Percentiles rank a stretch among this genome's conserved stretches.
Evolutionary conservation across 768 basidiomycete species (phyloP).

Genomic region (Kwoniella botswanensis): DNA sequence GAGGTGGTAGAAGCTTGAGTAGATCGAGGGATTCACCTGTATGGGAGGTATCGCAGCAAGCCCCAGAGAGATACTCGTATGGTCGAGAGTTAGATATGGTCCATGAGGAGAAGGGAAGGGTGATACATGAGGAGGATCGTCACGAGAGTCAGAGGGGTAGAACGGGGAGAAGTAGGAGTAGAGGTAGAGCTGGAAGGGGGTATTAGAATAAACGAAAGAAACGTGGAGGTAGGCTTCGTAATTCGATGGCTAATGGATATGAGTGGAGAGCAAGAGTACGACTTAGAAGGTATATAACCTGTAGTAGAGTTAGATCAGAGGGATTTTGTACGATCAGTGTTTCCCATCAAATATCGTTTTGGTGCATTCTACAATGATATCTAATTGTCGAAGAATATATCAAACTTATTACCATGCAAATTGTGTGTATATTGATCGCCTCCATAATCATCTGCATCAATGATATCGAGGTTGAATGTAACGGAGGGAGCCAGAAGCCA

Average conservation of each 20-base stretch:
- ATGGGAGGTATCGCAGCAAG: constrained; percentile 1
- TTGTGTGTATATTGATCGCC: too few relatives aligned
- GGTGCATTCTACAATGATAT: too few relatives aligned
- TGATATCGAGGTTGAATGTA: too few relatives aligned
- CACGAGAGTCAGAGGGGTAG: constrained; percentile 35
- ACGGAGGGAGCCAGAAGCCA: too few relatives aligned
- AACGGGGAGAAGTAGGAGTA: constrained; percentile 25
- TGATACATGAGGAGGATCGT: constrained; percentile 24
- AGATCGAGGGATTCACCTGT: constrained; percentile 24
- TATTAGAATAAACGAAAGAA: background rate
- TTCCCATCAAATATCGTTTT: too few relatives aligned
- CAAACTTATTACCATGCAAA: too few relatives aligned
- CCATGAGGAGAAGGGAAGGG: constrained; percentile 25
- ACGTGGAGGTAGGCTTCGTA: background rate
- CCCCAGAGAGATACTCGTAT: constrained; percentile 26
- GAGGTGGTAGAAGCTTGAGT: constrained; percentile 19
- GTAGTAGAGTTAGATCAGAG: too few relatives aligned
- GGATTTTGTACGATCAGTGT: too few relatives aligned
- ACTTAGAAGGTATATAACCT: too few relatives aligned
- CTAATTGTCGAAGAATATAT: too few relatives aligned
- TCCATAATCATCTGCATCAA: too few relatives aligned
- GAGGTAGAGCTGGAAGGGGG: constrained; percentile 24
- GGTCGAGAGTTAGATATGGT: constrained; percentile 38
- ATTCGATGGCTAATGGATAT: too few relatives aligned
- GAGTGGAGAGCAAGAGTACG: background rate